A percentile compares a stretch with the other conserved stretches of the same genome.
Evolutionary conservation across 2,329 filamentous ascomycete species (phyloP).

Genomic region (Aspergillus costaricaensis): DNA sequence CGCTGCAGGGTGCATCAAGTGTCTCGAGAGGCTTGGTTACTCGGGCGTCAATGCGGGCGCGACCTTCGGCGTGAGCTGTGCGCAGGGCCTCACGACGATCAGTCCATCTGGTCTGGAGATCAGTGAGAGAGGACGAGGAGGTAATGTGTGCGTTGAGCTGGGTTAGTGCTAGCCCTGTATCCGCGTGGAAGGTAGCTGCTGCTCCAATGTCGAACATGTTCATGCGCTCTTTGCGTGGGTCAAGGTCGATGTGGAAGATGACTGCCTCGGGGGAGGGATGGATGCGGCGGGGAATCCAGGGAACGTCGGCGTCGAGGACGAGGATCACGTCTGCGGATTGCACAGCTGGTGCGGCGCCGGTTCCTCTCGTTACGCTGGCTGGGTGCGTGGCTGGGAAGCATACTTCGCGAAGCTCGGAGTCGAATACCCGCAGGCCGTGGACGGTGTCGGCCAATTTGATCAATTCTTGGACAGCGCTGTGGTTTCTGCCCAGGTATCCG

Average conservation of each 20-base stretch:
- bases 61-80: background rate
- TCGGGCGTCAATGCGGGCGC: slow-evolving; percentile 1
- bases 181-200: slow-evolving; percentile 10
- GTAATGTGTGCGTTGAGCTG: slow-evolving; percentile 11
- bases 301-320: slow-evolving; percentile 83
- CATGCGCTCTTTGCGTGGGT: slow-evolving; percentile 58
- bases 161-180: slow-evolving; percentile 1
- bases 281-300: slow-evolving; percentile 68
- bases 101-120: background rate
- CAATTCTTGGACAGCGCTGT: slow-evolving; percentile 43
- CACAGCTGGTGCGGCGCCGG: slow-evolving; percentile 70
- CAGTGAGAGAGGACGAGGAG: background rate
- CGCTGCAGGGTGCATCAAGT: slow-evolving; percentile 2
- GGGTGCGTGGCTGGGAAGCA: slow-evolving; percentile 49
- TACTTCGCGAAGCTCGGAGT: slow-evolving; percentile 52
- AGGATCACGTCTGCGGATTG: slow-evolving; percentile 77
- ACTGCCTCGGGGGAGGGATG: slow-evolving; percentile 40
- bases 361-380: slow-evolving; percentile 53
- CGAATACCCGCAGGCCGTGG: slow-evolving; percentile 51
- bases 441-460: slow-evolving; percentile 50
- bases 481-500: slow-evolving; percentile 51
- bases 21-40: background rate
- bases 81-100: background rate
- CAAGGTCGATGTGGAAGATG: slow-evolving; percentile 66
- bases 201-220: slow-evolving; percentile 16